Evolutionary conservation across 75 land plant species (phyloP), one percentile per base, ranked within the genome.

Genomic region (Adiantum capillusveneris): DNA sequence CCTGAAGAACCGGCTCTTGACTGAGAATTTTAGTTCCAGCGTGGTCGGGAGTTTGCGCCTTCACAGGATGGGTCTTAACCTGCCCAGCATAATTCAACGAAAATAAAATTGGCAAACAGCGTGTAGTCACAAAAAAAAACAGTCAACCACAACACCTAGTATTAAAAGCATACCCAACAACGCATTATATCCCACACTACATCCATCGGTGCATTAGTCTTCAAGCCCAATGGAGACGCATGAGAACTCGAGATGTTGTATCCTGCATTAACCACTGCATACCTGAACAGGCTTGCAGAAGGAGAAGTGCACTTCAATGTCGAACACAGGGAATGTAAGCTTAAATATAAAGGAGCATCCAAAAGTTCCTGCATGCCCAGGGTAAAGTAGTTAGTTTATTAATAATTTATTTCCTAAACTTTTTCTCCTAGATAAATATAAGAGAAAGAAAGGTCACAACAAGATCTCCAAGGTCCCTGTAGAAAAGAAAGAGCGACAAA

Each of bases 131-230:
- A n/a, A n/a, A n/a, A n/a, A n/a, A n/a, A n/a, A n/a, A n/a, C n/a
- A n/a, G n/a, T n/a, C n/a, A n/a, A n/a, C n/a, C n/a, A n/a, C n/a
- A n/a, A n/a, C n/a, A n/a, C n/a, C n/a, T n/a, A n/a, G n/a, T n/a
- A n/a, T n/a, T n/a, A n/a, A n/a, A n/a, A n/a, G 50, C 60, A 70
- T 77, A 95, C 99, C 99, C 99, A 95, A 65, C 99, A 90, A 16
- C 99, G 99, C 99, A 95, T 95, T 25, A 95, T 95, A 59, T 95
- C 99, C 99, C 99, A 95, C 45, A 95, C 76, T 22, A 90, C 89
- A 63, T 79, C 77, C 97, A 87, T 82, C 2, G 97, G 92, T 25
- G 99, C 99, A 79, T 95, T 86, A 9, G 99, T 76, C 62, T 95
- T 95, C 41, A 95, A 57, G 11, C 88, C 99, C 54, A 90, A 48